Evolutionary conservation across 768 basidiomycete genomes (phyloP).

Genomic region (Phanerodontia chrysosporium): DNA sequence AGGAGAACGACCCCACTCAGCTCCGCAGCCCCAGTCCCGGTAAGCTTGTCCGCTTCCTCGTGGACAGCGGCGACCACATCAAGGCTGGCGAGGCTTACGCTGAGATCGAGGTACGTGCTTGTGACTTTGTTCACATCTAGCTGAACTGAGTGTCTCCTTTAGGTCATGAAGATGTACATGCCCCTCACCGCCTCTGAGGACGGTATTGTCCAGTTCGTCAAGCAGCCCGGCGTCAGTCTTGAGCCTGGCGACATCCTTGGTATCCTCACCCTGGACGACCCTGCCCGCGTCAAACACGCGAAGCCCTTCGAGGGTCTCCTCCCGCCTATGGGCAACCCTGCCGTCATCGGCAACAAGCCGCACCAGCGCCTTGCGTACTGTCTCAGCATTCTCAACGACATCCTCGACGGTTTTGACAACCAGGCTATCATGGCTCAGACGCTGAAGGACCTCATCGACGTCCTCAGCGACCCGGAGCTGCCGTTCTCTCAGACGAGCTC

Average conservation of each 20-base stretch:
- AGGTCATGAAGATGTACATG: conserved; percentile 99
- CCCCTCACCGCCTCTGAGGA: conserved; percentile 92
- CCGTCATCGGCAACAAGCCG: conserved; percentile 82
- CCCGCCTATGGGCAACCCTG: conserved; percentile 81
- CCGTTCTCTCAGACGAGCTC: conserved; percentile 84
- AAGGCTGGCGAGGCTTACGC: conserved; percentile 96
- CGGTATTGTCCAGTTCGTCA: conserved; percentile 91
- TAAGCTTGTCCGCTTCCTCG: conserved; percentile 89
- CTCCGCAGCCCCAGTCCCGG: conserved; percentile 94
- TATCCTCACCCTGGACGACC: conserved; percentile 94
- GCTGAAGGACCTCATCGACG: conserved; percentile 79
- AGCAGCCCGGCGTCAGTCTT: conserved; percentile 95
- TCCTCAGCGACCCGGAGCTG: conserved; percentile 80
- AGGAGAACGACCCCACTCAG: conserved; percentile 99
- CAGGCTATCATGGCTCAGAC: conserved; percentile 84
- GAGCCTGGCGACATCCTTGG: conserved; percentile 97
- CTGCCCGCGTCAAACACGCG: conserved; percentile 93
- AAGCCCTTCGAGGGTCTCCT: conserved; percentile 97
- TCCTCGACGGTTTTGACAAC: conserved; percentile 96
- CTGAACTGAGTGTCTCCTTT: background rate
- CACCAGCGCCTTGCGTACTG: conserved; percentile 80
- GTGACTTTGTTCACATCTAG: background rate
- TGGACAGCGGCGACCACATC: conserved; percentile 97
- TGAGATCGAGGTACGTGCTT: conserved; percentile 80
- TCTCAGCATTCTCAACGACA: conserved; percentile 77